Conservation (phyloP, 2,329 filamentous ascomycete genomes). For the Pestalotiopsis sp. region DNA sequence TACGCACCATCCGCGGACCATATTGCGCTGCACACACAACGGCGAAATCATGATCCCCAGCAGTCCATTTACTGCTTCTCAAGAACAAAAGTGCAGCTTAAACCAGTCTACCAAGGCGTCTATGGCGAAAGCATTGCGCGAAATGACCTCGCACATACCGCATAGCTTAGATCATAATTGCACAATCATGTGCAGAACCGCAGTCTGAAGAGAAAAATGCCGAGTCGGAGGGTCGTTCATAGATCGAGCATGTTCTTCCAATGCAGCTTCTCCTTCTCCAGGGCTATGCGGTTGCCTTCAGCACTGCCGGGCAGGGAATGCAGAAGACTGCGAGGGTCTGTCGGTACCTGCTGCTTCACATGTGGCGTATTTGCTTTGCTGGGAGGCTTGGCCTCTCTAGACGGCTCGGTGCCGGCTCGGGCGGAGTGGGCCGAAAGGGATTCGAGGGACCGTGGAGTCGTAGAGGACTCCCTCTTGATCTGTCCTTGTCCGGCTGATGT, state of each 20-base stretch:
- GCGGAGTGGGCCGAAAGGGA: neutral
- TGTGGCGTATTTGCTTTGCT: neutral
- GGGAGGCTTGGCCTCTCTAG: neutral
- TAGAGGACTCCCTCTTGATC: neutral
- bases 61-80: too few species aligned
- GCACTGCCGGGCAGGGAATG: neutral
- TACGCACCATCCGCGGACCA: too few species aligned
- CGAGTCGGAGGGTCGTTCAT: neutral
- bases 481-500: neutral
- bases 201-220: neutral
- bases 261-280: neutral
- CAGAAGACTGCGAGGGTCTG: neutral
- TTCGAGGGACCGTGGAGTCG: neutral
- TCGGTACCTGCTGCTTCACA: too few species aligned
- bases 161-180: too few species aligned
- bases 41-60: too few species aligned
- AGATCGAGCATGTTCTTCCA: conserved; percentile 5
- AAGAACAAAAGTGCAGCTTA: too few species aligned
- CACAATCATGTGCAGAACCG: neutral
- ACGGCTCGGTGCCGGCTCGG: neutral
- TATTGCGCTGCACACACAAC: too few species aligned
- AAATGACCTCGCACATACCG: too few species aligned
- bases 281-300: neutral
- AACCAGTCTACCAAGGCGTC: too few species aligned
- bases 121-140: too few species aligned